Percentiles rank a stretch among this genome's conserved stretches.
phyloP scores from a whole-genome alignment of 2,329 filamentous ascomycete species.

The Hymenoscyphus scutula region DNA sequence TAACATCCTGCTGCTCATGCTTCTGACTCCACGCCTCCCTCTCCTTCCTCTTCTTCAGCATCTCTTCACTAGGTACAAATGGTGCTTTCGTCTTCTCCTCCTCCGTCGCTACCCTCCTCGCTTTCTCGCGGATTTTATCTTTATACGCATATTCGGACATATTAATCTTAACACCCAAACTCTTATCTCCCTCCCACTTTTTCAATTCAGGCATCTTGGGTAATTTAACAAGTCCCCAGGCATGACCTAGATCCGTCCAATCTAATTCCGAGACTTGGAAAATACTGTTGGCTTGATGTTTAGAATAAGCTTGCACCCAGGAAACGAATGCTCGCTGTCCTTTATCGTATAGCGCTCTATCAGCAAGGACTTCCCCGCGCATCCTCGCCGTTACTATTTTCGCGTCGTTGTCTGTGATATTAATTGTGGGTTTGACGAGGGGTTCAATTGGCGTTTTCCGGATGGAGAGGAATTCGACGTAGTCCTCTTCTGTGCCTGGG shows the following conservation, averaged over 20 bases:
- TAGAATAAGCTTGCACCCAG: constrained; percentile 88
- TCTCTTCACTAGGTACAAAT: constrained; percentile 40
- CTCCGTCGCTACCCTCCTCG: constrained; percentile 55
- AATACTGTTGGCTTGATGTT: constrained; percentile 87
- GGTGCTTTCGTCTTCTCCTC: constrained; percentile 46
- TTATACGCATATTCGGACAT: constrained; percentile 69
- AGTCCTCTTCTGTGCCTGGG: constrained; percentile 84
- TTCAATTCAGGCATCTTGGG: constrained; percentile 93
- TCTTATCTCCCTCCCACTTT: constrained; percentile 67
- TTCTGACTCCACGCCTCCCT: constrained; percentile 73
- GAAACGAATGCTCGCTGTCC: constrained; percentile 89
- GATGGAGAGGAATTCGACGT: constrained; percentile 80
- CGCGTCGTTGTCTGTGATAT: constrained; percentile 61
- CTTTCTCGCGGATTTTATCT: constrained; percentile 68
- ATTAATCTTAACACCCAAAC: constrained; percentile 61
- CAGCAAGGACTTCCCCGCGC: constrained; percentile 52
- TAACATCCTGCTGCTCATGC: constrained; percentile 61
- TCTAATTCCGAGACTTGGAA: constrained; percentile 80
- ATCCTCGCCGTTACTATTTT: constrained; percentile 56
- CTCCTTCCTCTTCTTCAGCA: constrained; percentile 56
- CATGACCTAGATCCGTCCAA: constrained; percentile 76
- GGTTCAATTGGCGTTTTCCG: constrained; percentile 78
- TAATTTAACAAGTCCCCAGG: constrained; percentile 82
- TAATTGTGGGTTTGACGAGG: constrained; percentile 56
- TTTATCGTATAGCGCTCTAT: constrained; percentile 69